Evolutionary conservation across 164 flowering plant genomes (phyloP), one percentile per base, ranked within the genome.

Genomic region (Magnolia sinica): DNA sequence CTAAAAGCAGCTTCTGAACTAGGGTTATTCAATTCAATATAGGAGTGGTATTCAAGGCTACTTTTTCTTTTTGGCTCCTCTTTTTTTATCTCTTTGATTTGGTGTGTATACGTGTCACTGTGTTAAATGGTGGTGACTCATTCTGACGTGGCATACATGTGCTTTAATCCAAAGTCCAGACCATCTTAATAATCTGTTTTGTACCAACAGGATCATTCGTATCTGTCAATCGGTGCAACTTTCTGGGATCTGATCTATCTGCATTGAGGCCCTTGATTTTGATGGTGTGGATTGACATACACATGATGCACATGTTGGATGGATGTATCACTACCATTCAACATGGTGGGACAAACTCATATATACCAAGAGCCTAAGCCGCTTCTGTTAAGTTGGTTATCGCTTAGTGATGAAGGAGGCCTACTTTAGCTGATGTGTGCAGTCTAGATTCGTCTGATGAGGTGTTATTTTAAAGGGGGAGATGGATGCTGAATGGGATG

Each of bases 401-500:
- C 23, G 31, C 22, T 24, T 50, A 64, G 10, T 64, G 59, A 64
- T 74, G 59, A 52, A 64, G 24, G 76, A 11, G 70, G 31, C 66
- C 52, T 68, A 50, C 77, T 68, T 55, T 68, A 23, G 72, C 14
- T 49, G 45, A 64, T 16, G 9, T 2, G 61, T 74, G 16, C 2
- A 11, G 10, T 74, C 63, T 74, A 74, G 50, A 74, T 67, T 50
- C 64, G 23, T 64, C 50, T 45, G n/a, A 23, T 23, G 31, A 27
- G n/a, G 5, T 24, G 71, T 22, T 22, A n/a, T 55, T 55, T 55
- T 9, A 27, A 14, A 51, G 55, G 2, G 61, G 61, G 14, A 18
- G 16, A 50, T 65, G 71, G 64, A 20, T 65, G 31, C 20, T 67
- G 63, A 66, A 20, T 23, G 16, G 64, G 77, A 68, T 55, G 72